These are phyloP conservation scores for Podospora sp. DNA, from an alignment of 495 filamentous ascomycete genomes.

Conservation along the genomic window DNA sequence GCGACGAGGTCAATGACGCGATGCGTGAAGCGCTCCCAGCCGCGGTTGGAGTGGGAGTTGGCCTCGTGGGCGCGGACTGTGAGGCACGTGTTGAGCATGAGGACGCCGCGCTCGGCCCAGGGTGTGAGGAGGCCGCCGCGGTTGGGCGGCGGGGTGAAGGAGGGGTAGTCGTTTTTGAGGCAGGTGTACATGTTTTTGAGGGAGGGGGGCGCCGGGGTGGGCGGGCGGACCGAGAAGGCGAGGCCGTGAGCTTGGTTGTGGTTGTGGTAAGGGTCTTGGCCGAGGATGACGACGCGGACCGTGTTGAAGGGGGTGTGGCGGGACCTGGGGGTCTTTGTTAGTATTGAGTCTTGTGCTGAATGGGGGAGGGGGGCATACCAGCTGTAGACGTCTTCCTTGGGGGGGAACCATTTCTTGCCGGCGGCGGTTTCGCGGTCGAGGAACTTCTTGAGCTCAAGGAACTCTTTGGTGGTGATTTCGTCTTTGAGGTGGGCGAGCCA, in stretches of 20 bases:
- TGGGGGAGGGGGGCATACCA: conserved; percentile 61
- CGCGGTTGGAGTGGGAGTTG: conserved; percentile 76
- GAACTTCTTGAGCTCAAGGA: conserved; percentile 85
- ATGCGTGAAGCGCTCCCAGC: conserved; percentile 93
- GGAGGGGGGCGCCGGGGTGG: conserved; percentile 82
- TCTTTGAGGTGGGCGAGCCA: conserved; percentile 89
- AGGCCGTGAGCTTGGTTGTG: conserved; percentile 94
- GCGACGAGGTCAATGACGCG: conserved; percentile 85
- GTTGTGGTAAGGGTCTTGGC: conserved; percentile 98
- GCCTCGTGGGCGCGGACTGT: conserved; percentile 88
- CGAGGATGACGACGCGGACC: conserved; percentile 87
- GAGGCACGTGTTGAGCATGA: conserved; percentile 89
- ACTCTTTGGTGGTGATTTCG: conserved; percentile 73
- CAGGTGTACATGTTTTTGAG: conserved; percentile 89
- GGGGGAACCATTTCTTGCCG: conserved; percentile 80
- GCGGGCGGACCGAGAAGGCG: conserved; percentile 89
- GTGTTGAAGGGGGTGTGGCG: conserved; percentile 83
- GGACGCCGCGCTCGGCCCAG: conserved; percentile 63
- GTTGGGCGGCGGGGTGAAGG: conserved; percentile 67
- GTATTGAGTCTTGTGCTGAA: background rate
- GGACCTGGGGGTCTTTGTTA: conserved; percentile 60
- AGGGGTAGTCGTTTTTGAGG: conserved; percentile 83
- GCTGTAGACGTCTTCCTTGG: conserved; percentile 85
- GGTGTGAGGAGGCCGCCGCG: conserved; percentile 5
- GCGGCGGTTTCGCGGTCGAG: conserved; percentile 74